Base-by-base conservation (phyloP, 2,329 filamentous ascomycete genomes). In the Coleophoma crateriformis region DNA sequence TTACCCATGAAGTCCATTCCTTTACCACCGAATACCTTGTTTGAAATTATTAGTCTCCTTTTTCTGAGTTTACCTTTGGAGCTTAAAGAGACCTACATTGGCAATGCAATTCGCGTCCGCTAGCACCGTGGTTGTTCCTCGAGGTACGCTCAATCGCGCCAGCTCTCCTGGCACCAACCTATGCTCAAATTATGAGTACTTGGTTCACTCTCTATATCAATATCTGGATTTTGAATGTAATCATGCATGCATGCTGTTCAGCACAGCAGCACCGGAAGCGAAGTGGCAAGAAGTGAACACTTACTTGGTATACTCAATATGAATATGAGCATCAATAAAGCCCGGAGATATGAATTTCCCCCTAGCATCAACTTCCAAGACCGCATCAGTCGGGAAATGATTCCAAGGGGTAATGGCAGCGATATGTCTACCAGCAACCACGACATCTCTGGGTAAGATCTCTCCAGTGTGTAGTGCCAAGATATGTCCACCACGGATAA, bases 101-200 rank as follows among this genome's bases (percentile, higher is more conserved):
- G 54, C 54, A 46, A 60, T 58, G 42, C 56, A 60, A 41, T 60
- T 58, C 11, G 57, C 57, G 51, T 60, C 57, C 19, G 58, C 58
- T 34, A 60, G 41, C 15, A 59, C 46, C 3, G 58, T 58, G 14
- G 58, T 60, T 4, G 57, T 60, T 3, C 57, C 58, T 41, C 57
- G 35, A 7, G 58, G 54, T 13, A 60, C 50, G 46, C 57, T 58
- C 17, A 60, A 41, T 14, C 58, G 42, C 1, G 53, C 57, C 34
- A 59, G 49, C 35, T 55, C 53, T 8, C 48, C 50, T 4, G 57
- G 54, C 13, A 57, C 45, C 15, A 60, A 48, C 27, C 27, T 27
- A 27, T 27, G 8, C 27, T 27, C 27, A 27, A 7, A 10, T 4
- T 3, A 10, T 27, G 27, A 27, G 8, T 27, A 27, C 6, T 10